Base-by-base conservation (phyloP, 1,284 basidiomycete species). In the Ceraceosorus bombacis region DNA sequence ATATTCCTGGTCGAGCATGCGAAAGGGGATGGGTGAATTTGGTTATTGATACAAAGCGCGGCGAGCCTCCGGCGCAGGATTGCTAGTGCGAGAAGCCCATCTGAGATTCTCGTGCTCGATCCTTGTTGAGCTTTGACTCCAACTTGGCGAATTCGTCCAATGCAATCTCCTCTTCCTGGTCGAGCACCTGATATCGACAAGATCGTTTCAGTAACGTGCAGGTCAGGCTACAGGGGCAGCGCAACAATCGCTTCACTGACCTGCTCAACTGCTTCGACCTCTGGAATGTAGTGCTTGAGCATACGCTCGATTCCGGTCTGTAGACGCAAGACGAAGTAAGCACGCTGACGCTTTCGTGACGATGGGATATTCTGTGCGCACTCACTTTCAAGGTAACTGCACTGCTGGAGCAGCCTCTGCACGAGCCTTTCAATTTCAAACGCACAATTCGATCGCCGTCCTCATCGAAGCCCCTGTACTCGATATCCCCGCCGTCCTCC, bases 271-370 rank as follows among this genome's bases (percentile, higher is more conserved):
- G 85, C 86, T 78, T 94, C 88, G 41, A 98, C 94, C 79, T 98
- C 93, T 5, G 94, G 94, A 58, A 98, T 90, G 74, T 97, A 98
- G 79, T 98, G 94, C 89, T 90, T 94, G 72, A 98, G 81, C 95
- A 98, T 98, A 63, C 94, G 83, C 81, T 98, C 95, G 58, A 74
- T 73, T 36, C 72, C 72, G n/a, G 55, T 61, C 57, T 58, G 27
- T 27, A 27, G 27, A 27, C 27, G 27, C 27, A 27, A 27, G 27
- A 27, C 27, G 3, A 3, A 27, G 27, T 27, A 27, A 27, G 27
- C 27, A 27, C 2, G 27, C 27, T 27, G 27, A 3, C 27, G 27
- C 27, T 27, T 27, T 27, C 27, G 27, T 27, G 27, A 27, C 3
- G 27, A 27, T 27, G 27, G 27, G 27, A 27, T 3, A 27, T 27